Evolutionary conservation across 2,329 filamentous ascomycete species (phyloP).

Genomic region (Epichloe festucae): DNA sequence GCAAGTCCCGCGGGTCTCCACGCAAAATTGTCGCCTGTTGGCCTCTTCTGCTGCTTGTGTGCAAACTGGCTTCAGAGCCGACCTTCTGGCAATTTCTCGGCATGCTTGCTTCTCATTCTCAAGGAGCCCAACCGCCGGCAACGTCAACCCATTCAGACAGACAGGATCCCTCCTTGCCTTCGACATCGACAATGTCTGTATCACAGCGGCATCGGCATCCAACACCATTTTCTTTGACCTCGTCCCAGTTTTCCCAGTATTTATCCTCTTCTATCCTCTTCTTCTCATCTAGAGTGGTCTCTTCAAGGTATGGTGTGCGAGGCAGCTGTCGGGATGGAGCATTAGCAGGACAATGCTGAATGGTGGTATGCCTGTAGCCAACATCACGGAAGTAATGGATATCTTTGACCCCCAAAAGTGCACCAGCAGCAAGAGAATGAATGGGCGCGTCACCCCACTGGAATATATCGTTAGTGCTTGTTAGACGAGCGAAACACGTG

Average conservation of each 20-base stretch:
- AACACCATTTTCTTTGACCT: constrained; percentile 87
- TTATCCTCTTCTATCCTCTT: constrained; percentile 83
- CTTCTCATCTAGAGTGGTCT: constrained; percentile 68
- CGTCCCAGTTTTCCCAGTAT: constrained; percentile 85
- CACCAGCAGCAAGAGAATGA: constrained; percentile 89
- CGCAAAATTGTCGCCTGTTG: background rate
- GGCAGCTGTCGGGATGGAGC: constrained; percentile 78
- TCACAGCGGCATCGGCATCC: constrained; percentile 95
- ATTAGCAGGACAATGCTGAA: constrained; percentile 95
- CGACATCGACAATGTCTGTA: constrained; percentile 92
- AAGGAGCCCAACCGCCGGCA: constrained; percentile 75
- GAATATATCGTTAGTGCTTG: constrained; percentile 12
- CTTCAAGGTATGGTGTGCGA: constrained; percentile 68
- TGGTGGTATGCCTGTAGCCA: constrained; percentile 95
- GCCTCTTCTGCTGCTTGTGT: background rate
- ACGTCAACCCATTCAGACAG: constrained; percentile 94
- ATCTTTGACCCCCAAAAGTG: constrained; percentile 65
- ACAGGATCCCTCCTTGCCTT: constrained; percentile 94
- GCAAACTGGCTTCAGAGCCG: background rate
- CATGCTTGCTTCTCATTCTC: constrained; percentile 7
- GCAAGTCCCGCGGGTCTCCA: background rate
- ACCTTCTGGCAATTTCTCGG: background rate
- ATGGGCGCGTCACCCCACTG: constrained; percentile 98
- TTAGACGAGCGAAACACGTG: background rate
- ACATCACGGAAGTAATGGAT: constrained; percentile 99